phyloP scores from a whole-genome alignment of 1,284 basidiomycete species.

The Moesziomyces globuligerus region DNA sequence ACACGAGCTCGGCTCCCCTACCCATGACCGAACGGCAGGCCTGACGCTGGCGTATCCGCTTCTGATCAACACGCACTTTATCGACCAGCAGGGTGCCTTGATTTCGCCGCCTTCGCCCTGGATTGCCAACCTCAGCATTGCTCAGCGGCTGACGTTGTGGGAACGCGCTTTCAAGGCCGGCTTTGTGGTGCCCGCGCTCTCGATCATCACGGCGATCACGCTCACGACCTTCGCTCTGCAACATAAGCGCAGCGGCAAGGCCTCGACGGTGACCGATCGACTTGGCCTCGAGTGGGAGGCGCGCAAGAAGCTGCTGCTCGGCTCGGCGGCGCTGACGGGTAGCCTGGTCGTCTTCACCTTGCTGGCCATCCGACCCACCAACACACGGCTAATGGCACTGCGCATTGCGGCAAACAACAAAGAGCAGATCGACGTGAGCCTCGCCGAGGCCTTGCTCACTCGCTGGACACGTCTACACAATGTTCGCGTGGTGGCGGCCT shows the following conservation, averaged over 20 bases:
- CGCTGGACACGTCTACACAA: slow-evolving; percentile 39
- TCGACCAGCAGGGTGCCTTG: slow-evolving; percentile 33
- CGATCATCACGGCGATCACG: slow-evolving; percentile 10
- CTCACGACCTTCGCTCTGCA: slow-evolving; percentile 16
- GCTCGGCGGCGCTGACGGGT: slow-evolving; percentile 18
- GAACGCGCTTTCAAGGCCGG: slow-evolving; percentile 28
- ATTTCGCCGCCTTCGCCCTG: slow-evolving; percentile 17
- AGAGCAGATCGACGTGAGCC: slow-evolving; percentile 12
- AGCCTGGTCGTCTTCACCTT: slow-evolving; percentile 23
- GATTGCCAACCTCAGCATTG: slow-evolving; percentile 27
- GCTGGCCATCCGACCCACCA: slow-evolving; percentile 25
- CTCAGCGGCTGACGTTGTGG: slow-evolving; percentile 39
- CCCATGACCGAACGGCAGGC: slow-evolving; percentile 3
- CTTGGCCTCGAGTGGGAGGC: slow-evolving; percentile 15
- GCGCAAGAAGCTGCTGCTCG: slow-evolving; percentile 19
- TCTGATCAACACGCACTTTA: slow-evolving; percentile 27
- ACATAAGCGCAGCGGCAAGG: slow-evolving; percentile 8
- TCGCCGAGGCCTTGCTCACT: slow-evolving; percentile 15
- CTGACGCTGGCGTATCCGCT: slow-evolving; percentile 27
- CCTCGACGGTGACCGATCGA: slow-evolving; percentile 5
- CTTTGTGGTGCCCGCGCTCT: slow-evolving; percentile 16
- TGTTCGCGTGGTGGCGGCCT: slow-evolving; percentile 23
- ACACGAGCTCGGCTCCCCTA: no score
- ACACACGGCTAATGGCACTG: slow-evolving; percentile 26
- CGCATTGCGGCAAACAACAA: slow-evolving; percentile 27